A percentile compares a stretch with the other conserved stretches of the same genome.
These are phyloP conservation scores for Mortierella sp. DNA, from an alignment of 371 early-diverging fungal genomes.

Conservation along the genomic window DNA sequence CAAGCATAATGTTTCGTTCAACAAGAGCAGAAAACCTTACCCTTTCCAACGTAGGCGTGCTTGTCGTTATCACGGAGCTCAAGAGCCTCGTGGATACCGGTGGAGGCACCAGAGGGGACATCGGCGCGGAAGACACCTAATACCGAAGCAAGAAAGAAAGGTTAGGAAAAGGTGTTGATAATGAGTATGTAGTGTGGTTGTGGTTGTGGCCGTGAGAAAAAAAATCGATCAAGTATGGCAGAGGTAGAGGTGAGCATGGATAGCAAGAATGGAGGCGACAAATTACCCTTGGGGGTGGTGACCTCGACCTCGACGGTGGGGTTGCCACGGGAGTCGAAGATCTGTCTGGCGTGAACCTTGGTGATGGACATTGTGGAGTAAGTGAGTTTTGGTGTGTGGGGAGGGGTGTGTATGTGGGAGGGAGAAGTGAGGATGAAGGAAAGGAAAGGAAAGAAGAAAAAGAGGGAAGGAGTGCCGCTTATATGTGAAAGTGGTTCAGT, in stretches of 20 bases:
- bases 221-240: too few species aligned
- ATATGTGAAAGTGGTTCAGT: not conserved
- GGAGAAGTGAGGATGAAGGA: not conserved
- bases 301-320: constrained; percentile 99
- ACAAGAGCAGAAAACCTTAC: constrained; percentile 59
- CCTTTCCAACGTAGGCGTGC: constrained; percentile 93
- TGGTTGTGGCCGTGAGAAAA: too few species aligned
- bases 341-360: constrained; percentile 96
- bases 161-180: not conserved
- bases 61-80: constrained; percentile 96
- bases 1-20: too few species aligned
- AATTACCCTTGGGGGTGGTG: constrained; percentile 84
- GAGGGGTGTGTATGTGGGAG: not conserved
- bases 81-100: constrained; percentile 98
- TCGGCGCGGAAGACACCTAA: constrained; percentile 91
- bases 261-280: not conserved
- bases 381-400: not conserved
- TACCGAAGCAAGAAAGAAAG: not conserved
- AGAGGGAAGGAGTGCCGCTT: not conserved
- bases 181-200: not conserved
- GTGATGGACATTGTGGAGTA: constrained; percentile 67
- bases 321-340: constrained; percentile 99
- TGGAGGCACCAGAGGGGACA: constrained; percentile 99
- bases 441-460: constrained; percentile 11
- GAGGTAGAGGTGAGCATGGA: not conserved